Evolutionary conservation across 106 monocot species (phyloP).

Genomic region (Acorus gramineus): DNA sequence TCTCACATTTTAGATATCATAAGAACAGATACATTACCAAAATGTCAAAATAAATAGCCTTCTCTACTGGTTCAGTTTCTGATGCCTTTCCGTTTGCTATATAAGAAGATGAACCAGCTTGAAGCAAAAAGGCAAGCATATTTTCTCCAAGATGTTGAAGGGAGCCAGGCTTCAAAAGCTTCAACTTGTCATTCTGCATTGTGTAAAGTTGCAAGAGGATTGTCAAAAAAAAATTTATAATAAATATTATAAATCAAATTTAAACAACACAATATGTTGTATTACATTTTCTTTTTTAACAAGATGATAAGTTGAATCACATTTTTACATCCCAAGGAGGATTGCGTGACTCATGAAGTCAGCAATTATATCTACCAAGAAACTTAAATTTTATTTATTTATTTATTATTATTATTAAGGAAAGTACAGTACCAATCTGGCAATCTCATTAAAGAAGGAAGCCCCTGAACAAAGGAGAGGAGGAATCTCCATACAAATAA

Average conservation of each 20-base stretch:
- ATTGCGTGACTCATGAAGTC: too few relatives aligned
- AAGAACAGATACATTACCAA: slow-evolving; percentile 34
- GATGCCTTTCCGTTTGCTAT: slow-evolving; percentile 15
- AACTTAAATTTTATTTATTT: too few relatives aligned
- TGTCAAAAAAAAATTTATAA: too few relatives aligned
- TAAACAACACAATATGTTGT: neutral
- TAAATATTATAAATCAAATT: neutral
- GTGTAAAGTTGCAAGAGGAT: neutral
- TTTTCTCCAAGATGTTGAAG: slow-evolving; percentile 99
- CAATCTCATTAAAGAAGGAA: too few relatives aligned
- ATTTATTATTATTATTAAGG: too few relatives aligned
- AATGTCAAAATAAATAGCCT: slow-evolving; percentile 71
- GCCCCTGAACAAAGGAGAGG: too few relatives aligned
- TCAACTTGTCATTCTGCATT: slow-evolving; percentile 90
- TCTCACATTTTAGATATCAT: too few relatives aligned
- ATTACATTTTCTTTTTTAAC: neutral
- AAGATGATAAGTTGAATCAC: too few relatives aligned
- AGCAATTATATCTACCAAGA: too few relatives aligned
- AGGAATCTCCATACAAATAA: too few relatives aligned
- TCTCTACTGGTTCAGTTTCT: slow-evolving; percentile 17
- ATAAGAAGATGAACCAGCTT: slow-evolving; percentile 41
- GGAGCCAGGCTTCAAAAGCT: slow-evolving; percentile 89
- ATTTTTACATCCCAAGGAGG: too few relatives aligned
- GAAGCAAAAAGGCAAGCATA: slow-evolving; percentile 86
- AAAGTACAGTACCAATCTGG: too few relatives aligned